Base-by-base conservation (phyloP, 1,284 basidiomycete species). In the Marasmius sp. region DNA sequence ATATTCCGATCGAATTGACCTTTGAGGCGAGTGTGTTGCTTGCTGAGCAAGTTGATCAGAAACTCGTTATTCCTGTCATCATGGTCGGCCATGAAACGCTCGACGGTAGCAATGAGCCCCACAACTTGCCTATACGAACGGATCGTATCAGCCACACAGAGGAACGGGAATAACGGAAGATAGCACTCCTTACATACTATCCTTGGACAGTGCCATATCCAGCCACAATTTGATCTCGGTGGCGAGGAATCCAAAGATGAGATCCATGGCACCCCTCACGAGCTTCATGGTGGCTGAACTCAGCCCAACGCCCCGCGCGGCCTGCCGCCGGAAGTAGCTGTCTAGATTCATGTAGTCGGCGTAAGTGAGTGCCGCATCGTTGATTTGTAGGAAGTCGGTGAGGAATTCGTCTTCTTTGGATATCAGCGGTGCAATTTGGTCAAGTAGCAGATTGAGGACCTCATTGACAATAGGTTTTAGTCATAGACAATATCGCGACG, bases 291-390 rank as follows among this genome's bases (percentile, higher is more conserved):
- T 94, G 16, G 85, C 77, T 56, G 83, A 81, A 62, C 85, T 87
- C 51, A 93, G 78, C 1, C 86, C 88, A 14, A 84, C 81, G 52
- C 85, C 81, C n/a, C 91, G 81, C 9, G 91, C 83, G 2, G 97
- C 97, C 69, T 97, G 92, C 43, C 96, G 83, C 27, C 93, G 84
- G 80, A 98, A 98, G 76, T 97, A 98, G 60, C 89, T 93, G 72
- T 98, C 97, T 64, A 99, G 79, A 54, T 90, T 88, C 87, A 95
- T 94, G 70, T 97, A 96, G 75, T 98, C 97, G 9, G 97, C 97
- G 75, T 95, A 99, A 0, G 97, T 98, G 18, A 94, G 82, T 27
- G 88, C 88, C 50, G 88, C 86, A 69, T 97, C 94, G 65, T 92
- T 91, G 71, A 97, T 92, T 71, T 97, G 95, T 50, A 99, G 79